A percentile compares a stretch with the other conserved stretches of the same genome.
Evolutionary conservation across 495 filamentous ascomycete species (phyloP).

Genomic region (Lasiosphaeria ovina): DNA sequence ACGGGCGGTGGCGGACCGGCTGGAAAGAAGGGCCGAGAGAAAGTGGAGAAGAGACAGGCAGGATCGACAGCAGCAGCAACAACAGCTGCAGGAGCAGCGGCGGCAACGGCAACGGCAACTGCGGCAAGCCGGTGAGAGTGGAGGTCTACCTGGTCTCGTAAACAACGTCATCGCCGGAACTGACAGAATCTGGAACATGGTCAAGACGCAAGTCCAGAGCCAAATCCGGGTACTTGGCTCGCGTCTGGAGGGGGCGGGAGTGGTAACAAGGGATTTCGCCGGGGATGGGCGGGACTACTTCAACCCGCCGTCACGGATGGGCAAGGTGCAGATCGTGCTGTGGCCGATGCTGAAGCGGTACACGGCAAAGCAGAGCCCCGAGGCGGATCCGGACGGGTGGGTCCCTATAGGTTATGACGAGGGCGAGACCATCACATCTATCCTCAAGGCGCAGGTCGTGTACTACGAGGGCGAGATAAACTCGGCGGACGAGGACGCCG

Average conservation of each 20-base stretch:
- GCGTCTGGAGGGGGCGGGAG: too few species aligned
- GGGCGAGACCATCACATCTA: slow-evolving; percentile 27
- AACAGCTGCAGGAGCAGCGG: neutral
- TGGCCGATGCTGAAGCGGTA: slow-evolving; percentile 41
- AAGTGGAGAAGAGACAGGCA: slow-evolving; percentile 2
- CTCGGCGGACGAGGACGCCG: slow-evolving; percentile 5
- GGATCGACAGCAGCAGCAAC: neutral
- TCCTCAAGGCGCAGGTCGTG: slow-evolving; percentile 31
- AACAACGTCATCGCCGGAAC: too few species aligned
- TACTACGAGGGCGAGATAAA: slow-evolving; percentile 32
- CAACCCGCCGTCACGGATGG: slow-evolving; percentile 31
- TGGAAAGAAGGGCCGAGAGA: slow-evolving; percentile 15
- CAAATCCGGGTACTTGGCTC: too few species aligned
- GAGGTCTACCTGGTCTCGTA: too few species aligned
- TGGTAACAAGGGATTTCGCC: too few species aligned
- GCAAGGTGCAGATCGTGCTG: slow-evolving; percentile 40
- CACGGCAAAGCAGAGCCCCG: slow-evolving; percentile 22
- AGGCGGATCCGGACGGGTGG: neutral
- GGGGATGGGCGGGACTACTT: neutral
- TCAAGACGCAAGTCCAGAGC: too few species aligned
- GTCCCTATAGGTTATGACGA: slow-evolving; percentile 8
- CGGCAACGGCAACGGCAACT: neutral
- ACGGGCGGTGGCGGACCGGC: slow-evolving; percentile 15
- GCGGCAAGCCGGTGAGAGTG: neutral
- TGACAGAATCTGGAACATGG: too few species aligned